These are phyloP conservation scores for Amanita muscaria DNA, from an alignment of 768 basidiomycete species.

Conservation along the genomic window DNA sequence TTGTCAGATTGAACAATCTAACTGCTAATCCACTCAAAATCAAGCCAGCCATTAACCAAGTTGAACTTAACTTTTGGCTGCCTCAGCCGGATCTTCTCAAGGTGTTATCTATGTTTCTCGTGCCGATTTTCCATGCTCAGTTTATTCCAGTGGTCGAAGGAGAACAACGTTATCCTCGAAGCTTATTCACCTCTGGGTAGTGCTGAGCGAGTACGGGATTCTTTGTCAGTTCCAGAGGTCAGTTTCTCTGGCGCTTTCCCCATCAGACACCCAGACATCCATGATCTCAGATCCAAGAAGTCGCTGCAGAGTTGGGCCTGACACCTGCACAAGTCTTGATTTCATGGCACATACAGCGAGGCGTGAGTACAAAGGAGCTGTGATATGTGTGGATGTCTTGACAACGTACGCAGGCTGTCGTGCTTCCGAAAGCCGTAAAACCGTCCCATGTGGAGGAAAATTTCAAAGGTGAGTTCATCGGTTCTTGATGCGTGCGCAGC, in stretches of 20 bases:
- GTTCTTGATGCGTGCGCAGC: slow-evolving; percentile 9
- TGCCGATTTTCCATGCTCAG: neutral
- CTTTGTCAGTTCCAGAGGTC: slow-evolving; percentile 51
- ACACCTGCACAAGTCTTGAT: slow-evolving; percentile 71
- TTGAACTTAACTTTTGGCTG: slow-evolving; percentile 71
- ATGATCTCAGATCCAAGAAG: slow-evolving; percentile 35
- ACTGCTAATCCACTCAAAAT: slow-evolving; percentile 53
- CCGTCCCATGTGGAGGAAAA: slow-evolving; percentile 64
- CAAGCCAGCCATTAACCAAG: slow-evolving; percentile 64
- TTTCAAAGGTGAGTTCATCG: slow-evolving; percentile 36
- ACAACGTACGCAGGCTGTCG: slow-evolving; percentile 40
- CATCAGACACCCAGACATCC: neutral
- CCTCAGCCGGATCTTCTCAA: slow-evolving; percentile 71
- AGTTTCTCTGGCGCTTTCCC: neutral
- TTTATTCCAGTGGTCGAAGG: slow-evolving; percentile 50
- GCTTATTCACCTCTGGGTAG: slow-evolving; percentile 76
- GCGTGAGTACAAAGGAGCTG: slow-evolving; percentile 37
- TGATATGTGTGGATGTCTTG: neutral
- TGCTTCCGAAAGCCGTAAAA: slow-evolving; percentile 72
- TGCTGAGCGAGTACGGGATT: slow-evolving; percentile 44
- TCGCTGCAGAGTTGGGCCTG: slow-evolving; percentile 54
- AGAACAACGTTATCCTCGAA: slow-evolving; percentile 55
- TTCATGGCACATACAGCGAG: slow-evolving; percentile 71
- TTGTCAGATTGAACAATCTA: slow-evolving; percentile 45
- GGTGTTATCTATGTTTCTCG: slow-evolving; percentile 21